Base-by-base conservation (phyloP, 1,139 yeast species). In the Diutina ranongensis region DNA sequence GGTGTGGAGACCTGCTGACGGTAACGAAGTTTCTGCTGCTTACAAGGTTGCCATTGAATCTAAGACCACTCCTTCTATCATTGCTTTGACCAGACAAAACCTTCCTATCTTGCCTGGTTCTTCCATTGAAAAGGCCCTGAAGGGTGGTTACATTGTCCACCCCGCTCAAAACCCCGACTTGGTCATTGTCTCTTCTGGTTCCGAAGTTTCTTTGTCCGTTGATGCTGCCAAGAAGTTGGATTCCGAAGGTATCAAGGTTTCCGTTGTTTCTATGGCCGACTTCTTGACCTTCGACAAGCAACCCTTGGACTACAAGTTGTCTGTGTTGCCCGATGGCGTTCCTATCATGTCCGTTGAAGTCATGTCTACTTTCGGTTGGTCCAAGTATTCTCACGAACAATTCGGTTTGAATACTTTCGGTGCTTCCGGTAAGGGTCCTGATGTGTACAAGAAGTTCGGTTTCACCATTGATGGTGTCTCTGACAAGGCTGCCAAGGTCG, bases 1-100 rank as follows among this genome's bases (percentile, higher is more conserved):
- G 65, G 97, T 92, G 51, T 92, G 97, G 97, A 87, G 99, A 79
- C 98, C 98, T 58, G 98, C 98, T 63, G 98, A 94, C 67, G 99
- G 99, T 74, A 92, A 92, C 68, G 99, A 92, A 75, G 83, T 85
- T 55, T 85, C 97, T 55, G 99, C 97, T 61, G 96, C 98, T 54
- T 92, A 92, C 80, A 71, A 76, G 69, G 73, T 74, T 56, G 86
- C 98, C 48, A 60, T 92, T 53, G 79, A 76, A 62, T 71, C 82
- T 49, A 75, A 69, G 51, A 70, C 74, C 58, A 87, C 95, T 49
- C 98, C 99, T 55, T 76, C 94, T 50, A 72, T 94, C 59, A 73
- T 92, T 66, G 97, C 97, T 53, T 77, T 94, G 56, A 81, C 97
- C 49, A 89, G 99, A 78, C 98, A 94, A 74, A 86, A 86, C 83